These are phyloP conservation scores for Corylus americana DNA, from an alignment of 306 rosid genomes.

Conservation along the genomic window DNA sequence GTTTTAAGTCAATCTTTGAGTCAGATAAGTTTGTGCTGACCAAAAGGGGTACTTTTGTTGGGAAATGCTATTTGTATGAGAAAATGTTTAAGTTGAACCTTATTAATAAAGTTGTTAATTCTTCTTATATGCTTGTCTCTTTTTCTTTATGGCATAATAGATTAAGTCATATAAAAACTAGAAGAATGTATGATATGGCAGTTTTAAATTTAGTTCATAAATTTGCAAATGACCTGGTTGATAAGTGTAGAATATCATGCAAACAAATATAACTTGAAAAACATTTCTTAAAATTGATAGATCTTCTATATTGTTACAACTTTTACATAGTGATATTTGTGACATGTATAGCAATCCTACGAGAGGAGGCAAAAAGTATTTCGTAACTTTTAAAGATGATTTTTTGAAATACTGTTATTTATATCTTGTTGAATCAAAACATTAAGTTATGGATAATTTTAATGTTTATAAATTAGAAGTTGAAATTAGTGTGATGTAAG, in stretches of 20 bases:
- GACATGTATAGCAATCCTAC: too few species aligned
- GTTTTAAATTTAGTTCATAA: not conserved
- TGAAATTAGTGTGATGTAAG: too few species aligned
- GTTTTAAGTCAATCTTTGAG: too few species aligned
- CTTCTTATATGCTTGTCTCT: not conserved
- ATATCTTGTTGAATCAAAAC: not conserved
- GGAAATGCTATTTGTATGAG: not conserved
- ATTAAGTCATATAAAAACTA: too few species aligned
- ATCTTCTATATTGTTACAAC: too few species aligned
- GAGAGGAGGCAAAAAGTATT: too few species aligned
- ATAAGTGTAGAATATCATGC: not conserved
- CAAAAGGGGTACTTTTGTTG: not conserved
- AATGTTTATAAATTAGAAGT: not conserved
- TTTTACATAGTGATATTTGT: too few species aligned
- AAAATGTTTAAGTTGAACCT: not conserved
- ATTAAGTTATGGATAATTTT: not conserved
- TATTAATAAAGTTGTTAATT: not conserved
- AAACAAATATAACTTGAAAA: not conserved
- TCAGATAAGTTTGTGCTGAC: not conserved
- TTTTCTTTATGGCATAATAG: too few species aligned
- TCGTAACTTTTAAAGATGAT: not conserved
- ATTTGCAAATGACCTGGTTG: not conserved
- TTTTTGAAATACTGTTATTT: not conserved
- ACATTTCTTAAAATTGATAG: not conserved
- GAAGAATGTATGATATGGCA: not conserved